Conservation (phyloP, 352 stramenopile species). For the Phytophthora pluvialis region DNA sequence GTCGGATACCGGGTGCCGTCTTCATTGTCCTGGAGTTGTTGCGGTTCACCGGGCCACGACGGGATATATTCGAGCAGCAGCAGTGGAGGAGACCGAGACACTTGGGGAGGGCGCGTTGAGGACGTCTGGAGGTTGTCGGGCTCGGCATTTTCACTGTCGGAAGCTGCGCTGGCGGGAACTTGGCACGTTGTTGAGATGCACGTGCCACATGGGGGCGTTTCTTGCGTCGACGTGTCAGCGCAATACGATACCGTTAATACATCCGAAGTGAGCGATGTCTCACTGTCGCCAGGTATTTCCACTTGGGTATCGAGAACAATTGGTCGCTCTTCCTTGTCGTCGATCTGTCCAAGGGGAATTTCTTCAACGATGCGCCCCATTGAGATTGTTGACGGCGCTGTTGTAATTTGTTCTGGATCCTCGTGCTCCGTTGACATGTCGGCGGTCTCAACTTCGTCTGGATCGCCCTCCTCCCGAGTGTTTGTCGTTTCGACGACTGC, state of each 20-base stretch:
- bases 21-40: neutral
- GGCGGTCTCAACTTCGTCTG: neutral
- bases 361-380: neutral
- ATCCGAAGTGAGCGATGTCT: no score
- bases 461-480: neutral
- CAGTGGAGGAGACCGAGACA: neutral
- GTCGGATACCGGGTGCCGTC: neutral
- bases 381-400: neutral
- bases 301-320: no score
- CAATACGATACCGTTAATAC: neutral
- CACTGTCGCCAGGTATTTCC: no score
- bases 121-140: no score
- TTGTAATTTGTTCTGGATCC: neutral
- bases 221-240: no score
- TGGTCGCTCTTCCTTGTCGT: no score
- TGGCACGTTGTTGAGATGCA: neutral
- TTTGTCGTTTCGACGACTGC: neutral
- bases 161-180: neutral
- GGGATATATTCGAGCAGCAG: conserved; percentile 23
- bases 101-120: no score
- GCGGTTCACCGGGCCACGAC: conserved; percentile 3
- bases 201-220: no score
- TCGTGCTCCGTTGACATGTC: neutral
- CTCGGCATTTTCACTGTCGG: neutral
- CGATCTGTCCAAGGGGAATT: neutral